Conservation (phyloP, 768 basidiomycete species). For the Lyophyllum shimeji region DNA sequence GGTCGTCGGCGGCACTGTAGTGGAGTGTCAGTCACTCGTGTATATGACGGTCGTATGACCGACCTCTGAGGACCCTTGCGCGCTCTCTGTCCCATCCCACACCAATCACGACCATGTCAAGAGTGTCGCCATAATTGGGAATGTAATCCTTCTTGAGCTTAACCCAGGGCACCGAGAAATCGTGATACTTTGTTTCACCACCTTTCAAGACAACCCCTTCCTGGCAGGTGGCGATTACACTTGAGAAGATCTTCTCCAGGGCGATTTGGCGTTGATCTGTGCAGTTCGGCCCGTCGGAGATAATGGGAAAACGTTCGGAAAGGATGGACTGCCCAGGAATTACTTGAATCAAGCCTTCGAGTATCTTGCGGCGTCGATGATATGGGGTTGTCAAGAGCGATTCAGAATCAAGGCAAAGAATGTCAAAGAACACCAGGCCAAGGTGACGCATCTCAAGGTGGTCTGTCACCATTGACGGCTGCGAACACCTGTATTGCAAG, state of each 20-base stretch:
- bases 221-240: constrained; percentile 48
- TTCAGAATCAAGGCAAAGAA: constrained; percentile 66
- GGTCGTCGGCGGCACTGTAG: constrained; percentile 63
- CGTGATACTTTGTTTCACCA: constrained; percentile 65
- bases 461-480: constrained; percentile 31
- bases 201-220: constrained; percentile 84
- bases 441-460: constrained; percentile 51
- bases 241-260: constrained; percentile 38
- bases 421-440: constrained; percentile 85
- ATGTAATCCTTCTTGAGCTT: constrained; percentile 92
- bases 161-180: constrained; percentile 70
- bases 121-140: constrained; percentile 73
- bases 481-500: constrained; percentile 21
- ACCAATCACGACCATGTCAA: constrained; percentile 78
- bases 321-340: constrained; percentile 67
- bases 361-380: constrained; percentile 50
- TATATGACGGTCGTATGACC: not conserved
- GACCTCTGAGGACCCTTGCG: constrained; percentile 75
- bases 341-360: constrained; percentile 55
- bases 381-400: constrained; percentile 61
- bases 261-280: not conserved
- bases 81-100: constrained; percentile 81
- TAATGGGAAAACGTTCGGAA: constrained; percentile 52
- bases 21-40: not conserved
- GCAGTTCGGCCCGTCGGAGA: constrained; percentile 24